Base-by-base conservation (phyloP, 2,329 filamentous ascomycete species). In the Aspergillus fumigatiaffinis region DNA sequence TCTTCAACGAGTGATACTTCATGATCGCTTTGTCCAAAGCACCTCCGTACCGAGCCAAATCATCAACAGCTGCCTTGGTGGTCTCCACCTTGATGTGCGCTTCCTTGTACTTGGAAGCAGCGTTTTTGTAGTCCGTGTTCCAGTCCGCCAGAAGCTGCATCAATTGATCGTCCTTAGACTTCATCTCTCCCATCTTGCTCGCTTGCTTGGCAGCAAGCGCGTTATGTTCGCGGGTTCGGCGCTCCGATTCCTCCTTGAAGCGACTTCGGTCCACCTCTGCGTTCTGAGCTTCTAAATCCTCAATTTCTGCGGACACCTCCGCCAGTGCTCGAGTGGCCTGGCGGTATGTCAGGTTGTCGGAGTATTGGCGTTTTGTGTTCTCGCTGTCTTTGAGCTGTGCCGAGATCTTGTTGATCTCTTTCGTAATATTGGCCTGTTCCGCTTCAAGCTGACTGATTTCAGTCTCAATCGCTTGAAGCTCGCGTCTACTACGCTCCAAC, bases 11-110 rank as follows among this genome's bases (percentile, higher is more conserved):
- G 77, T 99, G 94, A 71, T 93, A 99, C 68, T 90, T 91, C 91
- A 99, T 97, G 69, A 99, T 95, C 50, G 94, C 95, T 60, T 94
- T 91, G 79, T 97, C 93, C 12, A 99, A 83, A 7, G 94, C 94
- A 9, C 85, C 82, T 47, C 86, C 83, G 71, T 96, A 97, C 44
- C 90, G 88, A 6, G 83, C 88, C 38, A 99, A 80, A 71, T 99
- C 94, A 56, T 96, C 91, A 54, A 96, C 90, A 2, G 92, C 93
- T 3, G 92, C 93, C 73, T 92, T 95, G 51, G 91, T 97, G 0
- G 92, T 95, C 77, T 87, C 91, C 1, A 96, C 90, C 65, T 89
- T 89, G 77, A 97, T 91, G 72, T 96, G 90, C 6, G 89, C 84
- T 76, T 96, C 88, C 65, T 91, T 91, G 76, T 92, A 97, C 65